These are phyloP conservation scores for Elsinoe perseae DNA, from an alignment of 2,329 filamentous ascomycete species.

Conservation along the genomic window DNA sequence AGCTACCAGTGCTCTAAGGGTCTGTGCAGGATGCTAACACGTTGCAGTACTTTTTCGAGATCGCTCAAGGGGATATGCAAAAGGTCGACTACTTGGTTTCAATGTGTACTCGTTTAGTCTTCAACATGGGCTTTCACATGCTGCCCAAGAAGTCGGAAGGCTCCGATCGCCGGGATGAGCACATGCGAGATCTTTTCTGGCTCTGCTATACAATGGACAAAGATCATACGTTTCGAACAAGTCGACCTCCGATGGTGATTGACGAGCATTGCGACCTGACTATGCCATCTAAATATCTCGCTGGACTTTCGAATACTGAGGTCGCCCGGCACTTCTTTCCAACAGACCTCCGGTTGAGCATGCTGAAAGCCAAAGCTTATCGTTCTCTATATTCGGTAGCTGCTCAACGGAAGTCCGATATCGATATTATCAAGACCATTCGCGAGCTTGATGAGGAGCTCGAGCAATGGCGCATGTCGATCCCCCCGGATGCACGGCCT, in stretches of 20 bases:
- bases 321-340: background rate
- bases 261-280: slow-evolving; percentile 49
- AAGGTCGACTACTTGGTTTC: background rate
- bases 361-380: slow-evolving; percentile 22
- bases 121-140: slow-evolving; percentile 1
- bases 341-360: slow-evolving; percentile 18
- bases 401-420: slow-evolving; percentile 45
- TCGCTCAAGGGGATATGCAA: slow-evolving; percentile 1
- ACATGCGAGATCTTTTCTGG: slow-evolving; percentile 45
- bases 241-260: slow-evolving; percentile 45
- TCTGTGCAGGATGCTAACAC: background rate
- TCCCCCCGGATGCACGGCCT: slow-evolving; percentile 42
- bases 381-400: slow-evolving; percentile 24
- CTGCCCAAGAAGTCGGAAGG: slow-evolving; percentile 22
- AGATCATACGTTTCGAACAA: slow-evolving; percentile 47
- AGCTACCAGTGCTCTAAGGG: background rate
- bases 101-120: background rate
- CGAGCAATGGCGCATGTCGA: slow-evolving; percentile 47
- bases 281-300: slow-evolving; percentile 38
- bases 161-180: slow-evolving; percentile 21
- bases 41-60: slow-evolving; percentile 9
- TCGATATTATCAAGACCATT: slow-evolving; percentile 48
- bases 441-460: slow-evolving; percentile 51
- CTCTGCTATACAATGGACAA: slow-evolving; percentile 49
- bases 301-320: background rate